These are phyloP conservation scores for Borovskyia barvae DNA, from an alignment of 208 protist species.

Conservation along the genomic window DNA sequence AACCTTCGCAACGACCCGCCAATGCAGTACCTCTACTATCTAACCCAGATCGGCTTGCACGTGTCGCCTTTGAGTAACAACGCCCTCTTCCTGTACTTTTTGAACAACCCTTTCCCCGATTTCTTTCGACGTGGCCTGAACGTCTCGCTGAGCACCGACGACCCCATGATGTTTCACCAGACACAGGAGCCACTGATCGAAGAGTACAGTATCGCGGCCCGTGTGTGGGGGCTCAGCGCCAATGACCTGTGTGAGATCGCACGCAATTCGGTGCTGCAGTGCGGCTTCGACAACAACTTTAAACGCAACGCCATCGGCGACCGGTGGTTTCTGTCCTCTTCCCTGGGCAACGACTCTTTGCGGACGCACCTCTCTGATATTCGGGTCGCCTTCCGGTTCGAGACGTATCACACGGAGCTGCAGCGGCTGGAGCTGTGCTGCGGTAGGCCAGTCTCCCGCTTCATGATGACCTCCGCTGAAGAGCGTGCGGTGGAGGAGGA, in stretches of 20 bases:
- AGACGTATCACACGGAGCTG: constrained; percentile 92
- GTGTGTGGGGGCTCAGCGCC: constrained; percentile 87
- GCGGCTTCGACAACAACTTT: constrained; percentile 86
- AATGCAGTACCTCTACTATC: constrained; percentile 99
- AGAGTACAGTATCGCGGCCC: constrained; percentile 93
- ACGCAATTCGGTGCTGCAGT: constrained; percentile 90
- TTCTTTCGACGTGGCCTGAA: constrained; percentile 97
- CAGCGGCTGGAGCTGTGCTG: constrained; percentile 77
- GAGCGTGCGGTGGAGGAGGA: constrained; percentile 79
- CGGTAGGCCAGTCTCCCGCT: constrained; percentile 55
- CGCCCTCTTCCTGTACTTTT: constrained; percentile 97
- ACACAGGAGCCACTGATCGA: constrained; percentile 94
- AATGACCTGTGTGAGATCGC: constrained; percentile 94
- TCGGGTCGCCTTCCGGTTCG: constrained; percentile 91
- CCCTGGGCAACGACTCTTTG: constrained; percentile 84
- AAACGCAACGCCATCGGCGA: constrained; percentile 90
- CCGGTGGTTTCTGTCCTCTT: constrained; percentile 87
- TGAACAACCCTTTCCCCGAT: constrained; percentile 96
- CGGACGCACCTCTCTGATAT: constrained; percentile 91
- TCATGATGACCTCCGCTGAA: constrained; percentile 79
- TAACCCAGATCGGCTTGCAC: constrained; percentile 97
- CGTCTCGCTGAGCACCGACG: constrained; percentile 97
- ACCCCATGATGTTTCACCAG: constrained; percentile 97
- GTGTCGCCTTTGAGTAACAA: constrained; percentile 99
- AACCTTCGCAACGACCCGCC: constrained; percentile 93